Base-by-base conservation (phyloP, 257 asterid genomes). In the Craterostigma plantagineum region DNA sequence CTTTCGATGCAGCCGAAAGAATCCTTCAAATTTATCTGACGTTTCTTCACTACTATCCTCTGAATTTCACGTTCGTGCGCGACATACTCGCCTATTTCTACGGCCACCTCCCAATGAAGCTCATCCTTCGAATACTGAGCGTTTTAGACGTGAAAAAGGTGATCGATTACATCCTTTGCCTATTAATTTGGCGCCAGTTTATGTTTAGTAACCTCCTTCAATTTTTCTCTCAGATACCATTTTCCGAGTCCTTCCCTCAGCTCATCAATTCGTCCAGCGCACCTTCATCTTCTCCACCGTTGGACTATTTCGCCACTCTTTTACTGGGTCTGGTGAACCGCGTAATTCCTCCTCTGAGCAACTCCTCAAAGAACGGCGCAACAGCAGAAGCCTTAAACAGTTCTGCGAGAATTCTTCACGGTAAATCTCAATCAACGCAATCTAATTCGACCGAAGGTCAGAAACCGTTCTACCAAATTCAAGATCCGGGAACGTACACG, bases 11-110 rank as follows among this genome's bases (percentile, higher is more conserved):
- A 42, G 86, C 95, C 47, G 98, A 87, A 60, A 74, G 94, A 68
- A 76, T 77, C 62, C 64, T 87, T 43, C 93, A 71, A 68, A 63
- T 72, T 61, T 87, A 87, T 62, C 61, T 87, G 23, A 44, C 80
- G 42, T 79, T 79, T 68, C 92, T 87, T 70, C 93, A 70, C 62
- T 75, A 64, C 59, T 83, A 87, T 69, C 92, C 98, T 56, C 58
- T 82, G 62, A 79, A 74, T 65, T 87, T 87, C 45, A 79, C 94
- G 27, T 87, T 87, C 63, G 98, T 83, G 65, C 98, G 95, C 4
- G 98, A 87, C 56, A 79, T 87, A 65, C 95, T 87, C 46, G 83
- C 93, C 43, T 87, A 87, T 72, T 87, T 87, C 69, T 87, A 87
- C 39, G 91, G 95, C 47, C 93, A 87, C 77, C 95, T 87, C 55